Percentiles rank a stretch among this genome's conserved stretches.
Conservation (phyloP, 176 grass and related monocot species). For the Musa schizocarpa region DNA sequence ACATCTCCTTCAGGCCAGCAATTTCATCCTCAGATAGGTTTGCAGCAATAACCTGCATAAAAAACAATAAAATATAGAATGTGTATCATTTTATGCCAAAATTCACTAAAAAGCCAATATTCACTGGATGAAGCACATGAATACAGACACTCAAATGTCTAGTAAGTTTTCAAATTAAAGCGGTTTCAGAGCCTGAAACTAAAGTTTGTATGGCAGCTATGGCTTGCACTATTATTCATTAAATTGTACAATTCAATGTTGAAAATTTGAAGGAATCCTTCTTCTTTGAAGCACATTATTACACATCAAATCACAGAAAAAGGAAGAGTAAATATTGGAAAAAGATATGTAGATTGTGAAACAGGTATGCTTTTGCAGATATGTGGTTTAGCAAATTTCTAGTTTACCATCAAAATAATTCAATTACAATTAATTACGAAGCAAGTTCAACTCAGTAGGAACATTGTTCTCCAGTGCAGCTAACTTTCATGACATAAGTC, state of each 20-base stretch:
- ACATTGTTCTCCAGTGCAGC: not conserved
- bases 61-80: not conserved
- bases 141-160: not conserved
- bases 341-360: not conserved
- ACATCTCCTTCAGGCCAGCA: conserved; percentile 72
- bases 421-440: not conserved
- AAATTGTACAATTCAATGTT: not conserved
- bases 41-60: conserved; percentile 59
- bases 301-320: not conserved
- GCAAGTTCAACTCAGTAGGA: not conserved
- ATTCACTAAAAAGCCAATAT: not conserved
- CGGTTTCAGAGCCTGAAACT: not conserved
- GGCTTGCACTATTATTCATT: not conserved
- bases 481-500: not conserved
- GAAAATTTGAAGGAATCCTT: not conserved
- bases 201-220: not conserved
- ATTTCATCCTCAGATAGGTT: conserved; percentile 79
- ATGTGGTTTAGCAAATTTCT: not conserved
- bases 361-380: not conserved
- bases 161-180: not conserved
- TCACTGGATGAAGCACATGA: not conserved
- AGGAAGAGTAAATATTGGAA: not conserved
- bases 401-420: not conserved
- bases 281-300: not conserved
- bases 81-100: not conserved